A percentile compares a stretch with the other conserved stretches of the same genome.
Evolutionary conservation across 2,329 filamentous ascomycete genomes (phyloP).

Genomic region (Trichophyton schoenleinii): DNA sequence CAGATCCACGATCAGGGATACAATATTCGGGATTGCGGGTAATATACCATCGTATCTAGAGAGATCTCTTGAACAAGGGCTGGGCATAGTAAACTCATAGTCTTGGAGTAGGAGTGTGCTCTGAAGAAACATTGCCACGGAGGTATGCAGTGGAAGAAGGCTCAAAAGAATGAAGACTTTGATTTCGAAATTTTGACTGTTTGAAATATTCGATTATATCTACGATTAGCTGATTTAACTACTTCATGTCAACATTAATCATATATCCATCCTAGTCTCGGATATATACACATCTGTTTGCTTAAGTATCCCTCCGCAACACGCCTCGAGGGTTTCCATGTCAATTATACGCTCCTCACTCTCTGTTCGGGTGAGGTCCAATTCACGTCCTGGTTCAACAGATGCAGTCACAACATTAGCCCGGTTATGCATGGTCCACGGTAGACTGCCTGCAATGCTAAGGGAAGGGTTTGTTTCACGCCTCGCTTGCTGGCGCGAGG

Average conservation of each 20-base stretch:
- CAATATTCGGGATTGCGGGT: not conserved
- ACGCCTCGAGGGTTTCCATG: not conserved
- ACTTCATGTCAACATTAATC: not conserved
- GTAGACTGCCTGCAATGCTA: not conserved
- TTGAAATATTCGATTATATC: not conserved
- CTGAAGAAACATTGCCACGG: not conserved
- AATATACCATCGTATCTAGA: not conserved
- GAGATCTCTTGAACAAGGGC: not conserved
- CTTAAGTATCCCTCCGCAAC: conserved; percentile 6
- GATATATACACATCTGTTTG: conserved; percentile 8
- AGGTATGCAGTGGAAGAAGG: not conserved
- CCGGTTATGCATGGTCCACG: conserved; percentile 6
- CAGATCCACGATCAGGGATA: not conserved
- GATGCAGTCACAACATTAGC: conserved; percentile 8
- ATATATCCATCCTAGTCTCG: not conserved
- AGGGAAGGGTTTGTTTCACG: not conserved
- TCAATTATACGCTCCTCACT: conserved; percentile 8
- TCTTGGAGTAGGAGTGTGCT: not conserved
- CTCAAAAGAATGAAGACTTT: not conserved
- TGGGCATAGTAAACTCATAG: not conserved
- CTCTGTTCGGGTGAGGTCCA: conserved; percentile 4
- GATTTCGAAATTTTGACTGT: not conserved
- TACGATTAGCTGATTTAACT: not conserved
- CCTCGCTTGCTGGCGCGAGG: not conserved
- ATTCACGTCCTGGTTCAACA: conserved; percentile 2